Conservation (phyloP, 106 monocot genomes). For the Cymbidium sinense region DNA sequence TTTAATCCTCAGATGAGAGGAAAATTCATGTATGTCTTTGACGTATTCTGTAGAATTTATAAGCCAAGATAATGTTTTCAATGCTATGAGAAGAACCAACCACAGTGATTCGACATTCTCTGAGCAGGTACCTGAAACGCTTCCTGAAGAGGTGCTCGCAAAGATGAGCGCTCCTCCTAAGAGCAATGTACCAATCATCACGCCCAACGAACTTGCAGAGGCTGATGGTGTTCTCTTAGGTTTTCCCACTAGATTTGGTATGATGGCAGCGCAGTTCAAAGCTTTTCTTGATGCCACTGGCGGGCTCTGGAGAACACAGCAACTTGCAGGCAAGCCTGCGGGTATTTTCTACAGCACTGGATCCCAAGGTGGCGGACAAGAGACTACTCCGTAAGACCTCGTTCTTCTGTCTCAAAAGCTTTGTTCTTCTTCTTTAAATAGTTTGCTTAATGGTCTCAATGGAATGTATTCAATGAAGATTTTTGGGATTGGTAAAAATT, state of each 20-base stretch:
- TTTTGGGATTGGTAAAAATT: no score
- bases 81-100: no score
- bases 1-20: no score
- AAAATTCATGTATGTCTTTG: no score
- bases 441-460: no score
- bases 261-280: conserved; percentile 9
- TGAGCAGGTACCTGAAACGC: conserved; percentile 28
- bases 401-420: not conserved
- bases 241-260: conserved; percentile 5
- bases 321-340: conserved; percentile 4
- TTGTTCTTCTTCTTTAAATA: no score
- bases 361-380: conserved; percentile 14
- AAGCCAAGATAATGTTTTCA: no score
- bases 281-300: conserved; percentile 1
- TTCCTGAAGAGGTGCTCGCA: conserved; percentile 19
- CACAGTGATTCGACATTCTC: no score
- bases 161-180: conserved; percentile 26
- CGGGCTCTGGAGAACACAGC: conserved; percentile 10
- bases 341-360: conserved; percentile 10
- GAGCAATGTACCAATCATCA: conserved; percentile 24
- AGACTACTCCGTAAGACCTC: conserved; percentile 1
- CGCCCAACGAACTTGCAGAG: conserved; percentile 26
- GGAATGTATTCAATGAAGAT: no score
- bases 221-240: conserved; percentile 24
- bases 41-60: no score